Percentiles rank a stretch among this genome's conserved stretches.
Conservation (phyloP, 306 rosid genomes). For the Urtica urens region DNA sequence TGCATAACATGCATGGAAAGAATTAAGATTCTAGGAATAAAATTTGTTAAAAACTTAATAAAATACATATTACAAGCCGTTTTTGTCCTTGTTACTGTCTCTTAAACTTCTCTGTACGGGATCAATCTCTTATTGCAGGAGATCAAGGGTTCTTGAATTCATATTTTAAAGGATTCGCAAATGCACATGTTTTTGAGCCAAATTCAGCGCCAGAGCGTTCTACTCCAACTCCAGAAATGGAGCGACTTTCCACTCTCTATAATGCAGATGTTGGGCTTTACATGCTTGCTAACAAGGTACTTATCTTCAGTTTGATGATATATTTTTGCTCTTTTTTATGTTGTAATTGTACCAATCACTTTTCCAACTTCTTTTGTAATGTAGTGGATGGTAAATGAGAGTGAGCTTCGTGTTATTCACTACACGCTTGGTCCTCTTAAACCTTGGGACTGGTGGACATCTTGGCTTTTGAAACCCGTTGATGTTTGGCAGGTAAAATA, state of each 20-base stretch:
- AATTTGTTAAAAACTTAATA: too few species aligned
- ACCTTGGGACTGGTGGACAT: slow-evolving; percentile 99
- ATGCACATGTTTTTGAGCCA: slow-evolving; percentile 88
- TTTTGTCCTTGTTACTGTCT: slow-evolving; percentile 9
- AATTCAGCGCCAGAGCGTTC: slow-evolving; percentile 44
- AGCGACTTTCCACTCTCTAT: slow-evolving; percentile 89
- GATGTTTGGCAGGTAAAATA: slow-evolving; percentile 99
- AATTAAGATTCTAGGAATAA: too few species aligned
- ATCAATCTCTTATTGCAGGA: slow-evolving; percentile 43
- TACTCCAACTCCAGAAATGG: slow-evolving; percentile 73
- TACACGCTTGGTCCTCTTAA: slow-evolving; percentile 97
- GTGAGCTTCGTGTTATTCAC: slow-evolving; percentile 82
- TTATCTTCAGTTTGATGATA: slow-evolving; percentile 4
- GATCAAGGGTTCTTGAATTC: slow-evolving; percentile 98
- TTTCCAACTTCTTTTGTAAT: slow-evolving; percentile 12
- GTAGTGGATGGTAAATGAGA: slow-evolving; percentile 99
- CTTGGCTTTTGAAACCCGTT: slow-evolving; percentile 98
- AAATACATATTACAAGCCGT: too few species aligned
- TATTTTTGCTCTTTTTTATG: neutral
- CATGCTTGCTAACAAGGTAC: slow-evolving; percentile 99
- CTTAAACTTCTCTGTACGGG: neutral
- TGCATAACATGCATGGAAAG: too few species aligned
- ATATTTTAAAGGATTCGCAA: slow-evolving; percentile 73
- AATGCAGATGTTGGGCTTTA: slow-evolving; percentile 99
- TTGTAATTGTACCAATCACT: neutral